Evolutionary conservation across 2,329 filamentous ascomycete genomes (phyloP).

Genomic region (Nemania sp.): DNA sequence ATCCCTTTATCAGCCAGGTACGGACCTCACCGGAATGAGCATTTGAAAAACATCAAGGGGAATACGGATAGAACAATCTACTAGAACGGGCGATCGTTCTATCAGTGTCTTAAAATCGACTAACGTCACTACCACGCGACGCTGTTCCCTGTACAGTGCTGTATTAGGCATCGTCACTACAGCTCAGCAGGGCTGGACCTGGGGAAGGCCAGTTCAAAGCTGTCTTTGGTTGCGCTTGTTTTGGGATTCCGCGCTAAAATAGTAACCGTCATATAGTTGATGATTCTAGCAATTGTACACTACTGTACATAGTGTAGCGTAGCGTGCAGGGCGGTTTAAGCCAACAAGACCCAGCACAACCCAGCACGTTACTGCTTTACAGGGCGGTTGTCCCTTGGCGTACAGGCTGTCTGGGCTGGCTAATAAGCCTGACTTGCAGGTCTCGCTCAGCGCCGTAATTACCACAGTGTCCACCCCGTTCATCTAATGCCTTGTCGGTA

Average conservation of each 20-base stretch:
- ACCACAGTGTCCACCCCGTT: conserved; percentile 38
- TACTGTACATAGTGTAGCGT: neutral
- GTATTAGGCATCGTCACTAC: conserved; percentile 3
- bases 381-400: conserved; percentile 31
- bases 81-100: conserved; percentile 16
- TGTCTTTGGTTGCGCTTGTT: conserved; percentile 23
- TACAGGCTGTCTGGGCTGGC: conserved; percentile 25
- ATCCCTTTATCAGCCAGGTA: conserved; percentile 14
- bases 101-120: conserved; percentile 16
- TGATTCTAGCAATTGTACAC: neutral
- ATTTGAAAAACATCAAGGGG: conserved; percentile 1
- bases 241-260: conserved; percentile 35
- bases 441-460: conserved; percentile 42
- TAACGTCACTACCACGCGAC: conserved; percentile 17
- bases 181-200: conserved; percentile 26
- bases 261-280: conserved; percentile 23
- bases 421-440: conserved; percentile 35
- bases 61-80: conserved; percentile 24
- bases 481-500: conserved; percentile 30
- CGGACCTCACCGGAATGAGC: conserved; percentile 17
- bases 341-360: conserved; percentile 16
- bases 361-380: conserved; percentile 23
- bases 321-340: conserved; percentile 7
- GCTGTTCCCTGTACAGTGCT: conserved; percentile 9
- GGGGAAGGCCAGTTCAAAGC: conserved; percentile 14